Base-by-base conservation (phyloP, 2,329 filamentous ascomycete species). In the Sporothrix mexicana region DNA sequence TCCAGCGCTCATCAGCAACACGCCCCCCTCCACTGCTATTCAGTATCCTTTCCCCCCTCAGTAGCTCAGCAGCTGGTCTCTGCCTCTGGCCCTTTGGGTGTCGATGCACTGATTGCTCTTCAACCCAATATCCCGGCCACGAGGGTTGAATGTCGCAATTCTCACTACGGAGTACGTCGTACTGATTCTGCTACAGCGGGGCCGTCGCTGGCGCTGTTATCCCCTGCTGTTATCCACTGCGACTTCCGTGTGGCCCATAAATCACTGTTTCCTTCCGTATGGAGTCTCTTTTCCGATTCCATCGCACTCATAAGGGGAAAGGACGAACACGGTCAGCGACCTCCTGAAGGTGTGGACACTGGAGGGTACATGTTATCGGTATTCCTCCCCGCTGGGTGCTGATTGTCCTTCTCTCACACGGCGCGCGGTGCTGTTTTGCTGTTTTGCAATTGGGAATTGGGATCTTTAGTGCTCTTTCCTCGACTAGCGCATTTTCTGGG, bases 151-250 rank as follows among this genome's bases (percentile, higher is more conserved):
- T 10, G 59, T 64, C 10, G 59, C 41, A 36, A 45, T 64, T 64
- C 59, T 23, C 62, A 53, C 47, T 68, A n/a, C n/a, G n/a, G n/a
- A n/a, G n/a, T n/a, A n/a, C n/a, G n/a, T n/a, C n/a, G n/a, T n/a
- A 68, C 23, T 43, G 25, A 55, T n/a, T 68, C 66, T 55, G 25
- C 64, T 51, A 68, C 66, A 68, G 66, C 66, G 66, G 64, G 66
- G 23, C 43, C 62, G 57, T 36, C 30, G n/a, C 36, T 64, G 59
- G 36, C 36, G 59, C 10, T 53, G 51, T n/a, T 8, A 53, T 36
- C 30, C 30, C 30, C 5, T 36, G 30, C 49, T 53, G 51, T 17
- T 6, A 30, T 30, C 25, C 25, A 15, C 9, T 36, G 30, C 59
- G 36, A 43, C 36, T 64, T 64, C 13, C 36, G 59, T 45, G 25